Base-by-base conservation (phyloP, 306 rosid genomes). In the Vigna radiata region DNA sequence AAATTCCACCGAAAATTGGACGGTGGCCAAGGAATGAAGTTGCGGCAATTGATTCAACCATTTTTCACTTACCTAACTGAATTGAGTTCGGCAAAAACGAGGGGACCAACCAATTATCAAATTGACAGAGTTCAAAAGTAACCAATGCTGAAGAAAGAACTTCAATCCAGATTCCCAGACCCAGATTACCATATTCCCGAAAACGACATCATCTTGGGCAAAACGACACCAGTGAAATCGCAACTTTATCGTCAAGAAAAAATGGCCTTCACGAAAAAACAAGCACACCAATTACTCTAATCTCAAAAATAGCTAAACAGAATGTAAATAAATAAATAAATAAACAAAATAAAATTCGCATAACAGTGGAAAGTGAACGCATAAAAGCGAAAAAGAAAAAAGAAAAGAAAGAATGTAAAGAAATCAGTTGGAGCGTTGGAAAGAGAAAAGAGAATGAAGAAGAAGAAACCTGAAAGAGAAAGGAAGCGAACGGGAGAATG, bases 31-130 rank as follows among this genome's bases (percentile, higher is more conserved):
- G 87, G 64, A 92, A 73, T 31, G 93, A 89, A 59, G 95, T 91
- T 65, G 96, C 87, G 84, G 99, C 88, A 81, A 95, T 79, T 58
- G 97, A 90, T 75, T 95, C 97, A 66, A 86, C 91, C 99, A 95
- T 95, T 54, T 52, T 50, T 65, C 14, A 36, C 77, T 39, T 75
- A 68, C 37, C 73, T 68, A 72, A 50, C 53, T 31, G 64, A 70
- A 63, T 77, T 68, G 44, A 81, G n/a, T 62, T 73, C 68, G 37
- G 44, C 72, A 41, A 73, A 13, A 60, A 33, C 18, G 23, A 3
- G 23, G 16, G 11, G 44, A 39, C 10, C 47, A 10, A 1, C 52
- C 84, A 77, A 72, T 56, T 69, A 72, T 56, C 62, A 67, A 44
- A 70, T 59, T 59, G 19, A 59, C 15, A 29, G 13, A 1, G 13